A percentile compares a stretch with the other conserved stretches of the same genome.
phyloP scores from a whole-genome alignment of 352 stramenopile species.

The Phytophthora cryptogea region DNA sequence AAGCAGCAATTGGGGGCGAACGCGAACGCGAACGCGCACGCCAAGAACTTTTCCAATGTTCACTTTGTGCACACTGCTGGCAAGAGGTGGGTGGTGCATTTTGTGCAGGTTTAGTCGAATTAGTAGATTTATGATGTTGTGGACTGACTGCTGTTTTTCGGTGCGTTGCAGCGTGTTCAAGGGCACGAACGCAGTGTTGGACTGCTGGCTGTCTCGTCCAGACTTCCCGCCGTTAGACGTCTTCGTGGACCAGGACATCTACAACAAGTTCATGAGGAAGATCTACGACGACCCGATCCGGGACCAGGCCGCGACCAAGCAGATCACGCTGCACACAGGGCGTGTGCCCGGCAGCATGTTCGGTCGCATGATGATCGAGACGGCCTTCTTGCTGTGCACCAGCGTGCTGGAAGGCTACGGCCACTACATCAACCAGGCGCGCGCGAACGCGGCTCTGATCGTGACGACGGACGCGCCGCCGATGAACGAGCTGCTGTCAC shows the following conservation, averaged over 20 bases:
- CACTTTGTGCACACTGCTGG: constrained; percentile 42
- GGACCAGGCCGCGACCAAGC: constrained; percentile 14
- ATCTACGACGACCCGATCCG: constrained; percentile 29
- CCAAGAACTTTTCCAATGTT: constrained; percentile 43
- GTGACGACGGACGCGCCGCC: constrained; percentile 53
- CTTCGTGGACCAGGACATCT: constrained; percentile 46
- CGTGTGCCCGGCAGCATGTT: constrained; percentile 41
- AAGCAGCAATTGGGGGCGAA: constrained; percentile 32
- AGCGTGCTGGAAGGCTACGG: constrained; percentile 64
- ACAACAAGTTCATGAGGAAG: constrained; percentile 33
- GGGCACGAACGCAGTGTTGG: constrained; percentile 48
- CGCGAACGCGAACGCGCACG: constrained; percentile 1
- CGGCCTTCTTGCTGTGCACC: constrained; percentile 54
- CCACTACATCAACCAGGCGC: constrained; percentile 75
- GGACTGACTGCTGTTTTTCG: constrained; percentile 4
- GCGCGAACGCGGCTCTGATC: constrained; percentile 48
- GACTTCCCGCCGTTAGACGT: constrained; percentile 49
- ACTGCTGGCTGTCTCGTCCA: constrained; percentile 50
- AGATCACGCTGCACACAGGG: constrained; percentile 41
- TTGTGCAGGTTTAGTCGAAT: background rate
- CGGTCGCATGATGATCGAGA: constrained; percentile 46
- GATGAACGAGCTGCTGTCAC: constrained; percentile 68
- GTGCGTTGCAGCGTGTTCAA: constrained; percentile 36
- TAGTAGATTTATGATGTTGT: constrained; percentile 4
- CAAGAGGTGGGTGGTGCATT: constrained; percentile 31